phyloP scores from a whole-genome alignment of 176 grass and related monocot species.

The Puya raimondii region DNA sequence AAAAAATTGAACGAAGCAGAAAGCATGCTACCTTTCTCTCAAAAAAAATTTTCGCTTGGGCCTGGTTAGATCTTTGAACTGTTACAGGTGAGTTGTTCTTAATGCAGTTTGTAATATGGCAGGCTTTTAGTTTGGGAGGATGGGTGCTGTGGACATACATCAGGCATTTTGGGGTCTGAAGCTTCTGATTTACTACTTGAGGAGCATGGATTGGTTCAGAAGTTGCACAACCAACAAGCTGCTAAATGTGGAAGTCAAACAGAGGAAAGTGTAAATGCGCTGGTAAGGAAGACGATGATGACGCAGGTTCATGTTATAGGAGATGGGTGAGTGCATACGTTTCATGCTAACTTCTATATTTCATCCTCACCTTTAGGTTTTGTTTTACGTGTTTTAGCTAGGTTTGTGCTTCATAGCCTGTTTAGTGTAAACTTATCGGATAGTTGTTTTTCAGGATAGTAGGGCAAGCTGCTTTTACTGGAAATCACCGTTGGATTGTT shows the following conservation, averaged over 20 bases:
- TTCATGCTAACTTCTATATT: not conserved
- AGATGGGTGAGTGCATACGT: conserved; percentile 37
- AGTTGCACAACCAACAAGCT: not conserved
- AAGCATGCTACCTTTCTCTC: not conserved
- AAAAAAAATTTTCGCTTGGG: not conserved
- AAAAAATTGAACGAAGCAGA: too few relatives aligned
- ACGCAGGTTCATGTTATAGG: conserved; percentile 58
- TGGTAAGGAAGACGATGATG: conserved; percentile 57
- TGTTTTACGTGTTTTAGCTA: not conserved
- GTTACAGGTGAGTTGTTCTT: conserved; percentile 1
- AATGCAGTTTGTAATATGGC: conserved; percentile 9
- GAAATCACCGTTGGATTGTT: conserved; percentile 65
- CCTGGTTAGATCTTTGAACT: conserved; percentile 1
- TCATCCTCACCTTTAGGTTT: not conserved
- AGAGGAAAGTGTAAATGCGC: conserved; percentile 30
- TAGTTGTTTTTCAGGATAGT: conserved; percentile 39
- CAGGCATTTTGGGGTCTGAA: not conserved
- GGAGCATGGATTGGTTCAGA: conserved; percentile 21
- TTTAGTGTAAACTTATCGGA: conserved; percentile 13
- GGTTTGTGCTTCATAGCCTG: not conserved
- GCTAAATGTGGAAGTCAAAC: conserved; percentile 27
- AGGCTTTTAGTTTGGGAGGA: conserved; percentile 91
- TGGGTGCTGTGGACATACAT: conserved; percentile 56
- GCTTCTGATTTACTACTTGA: conserved; percentile 16
- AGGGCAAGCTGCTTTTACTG: conserved; percentile 56